Evolutionary conservation across 2,329 filamentous ascomycete genomes (phyloP).

Genomic region (Beauveria scarabaeidicola): DNA sequence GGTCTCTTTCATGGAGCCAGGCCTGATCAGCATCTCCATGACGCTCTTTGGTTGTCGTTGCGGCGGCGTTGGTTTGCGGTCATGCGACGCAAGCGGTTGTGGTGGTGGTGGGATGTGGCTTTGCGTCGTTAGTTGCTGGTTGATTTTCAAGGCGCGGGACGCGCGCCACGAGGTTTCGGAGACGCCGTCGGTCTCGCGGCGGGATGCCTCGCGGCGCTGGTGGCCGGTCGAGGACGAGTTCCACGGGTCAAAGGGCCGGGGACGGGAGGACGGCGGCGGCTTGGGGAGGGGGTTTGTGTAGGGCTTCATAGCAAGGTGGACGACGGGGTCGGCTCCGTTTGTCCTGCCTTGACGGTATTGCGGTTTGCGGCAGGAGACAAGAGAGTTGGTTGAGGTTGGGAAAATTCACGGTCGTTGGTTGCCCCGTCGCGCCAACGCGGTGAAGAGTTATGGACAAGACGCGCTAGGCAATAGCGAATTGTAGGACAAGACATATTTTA

Average conservation of each 20-base stretch:
- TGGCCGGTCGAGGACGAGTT: constrained; percentile 71
- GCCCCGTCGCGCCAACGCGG: no score
- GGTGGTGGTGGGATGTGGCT: constrained; percentile 25
- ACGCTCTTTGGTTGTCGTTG: constrained; percentile 31
- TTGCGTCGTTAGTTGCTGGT: constrained; percentile 24
- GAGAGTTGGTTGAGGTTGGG: no score
- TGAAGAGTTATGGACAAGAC: no score
- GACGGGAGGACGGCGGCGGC: constrained; percentile 33
- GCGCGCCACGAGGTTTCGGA: constrained; percentile 62
- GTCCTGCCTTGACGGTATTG: no score
- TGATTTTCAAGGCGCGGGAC: constrained; percentile 60
- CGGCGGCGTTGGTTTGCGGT: constrained; percentile 21
- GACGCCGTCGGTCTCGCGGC: constrained; percentile 48
- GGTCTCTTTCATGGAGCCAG: constrained; percentile 31
- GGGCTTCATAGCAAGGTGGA: background rate
- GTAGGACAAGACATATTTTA: no score
- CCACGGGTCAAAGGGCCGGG: constrained; percentile 54
- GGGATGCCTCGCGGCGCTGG: constrained; percentile 40
- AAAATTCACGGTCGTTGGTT: no score
- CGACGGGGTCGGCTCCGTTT: no score
- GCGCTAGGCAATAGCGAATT: no score
- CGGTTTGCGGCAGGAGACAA: no score
- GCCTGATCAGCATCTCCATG: constrained; percentile 43
- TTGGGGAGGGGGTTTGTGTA: constrained; percentile 17
- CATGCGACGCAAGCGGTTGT: constrained; percentile 24